Evolutionary conservation across 768 basidiomycete species (phyloP).

Genomic region (Termitomyces sp.): DNA sequence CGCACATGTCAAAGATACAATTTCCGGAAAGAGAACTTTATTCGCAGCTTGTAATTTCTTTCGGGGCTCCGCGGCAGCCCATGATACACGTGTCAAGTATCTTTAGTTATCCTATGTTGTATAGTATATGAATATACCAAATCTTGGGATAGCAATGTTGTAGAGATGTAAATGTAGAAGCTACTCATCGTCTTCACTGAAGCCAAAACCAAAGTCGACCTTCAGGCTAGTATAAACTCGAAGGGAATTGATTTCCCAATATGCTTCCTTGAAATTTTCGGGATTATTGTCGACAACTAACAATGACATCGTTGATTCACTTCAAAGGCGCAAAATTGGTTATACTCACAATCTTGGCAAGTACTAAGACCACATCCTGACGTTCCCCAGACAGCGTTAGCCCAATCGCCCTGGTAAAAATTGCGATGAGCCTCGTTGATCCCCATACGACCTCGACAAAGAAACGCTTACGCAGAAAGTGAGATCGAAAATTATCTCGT

Average conservation of each 20-base stretch:
- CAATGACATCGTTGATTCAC: not conserved
- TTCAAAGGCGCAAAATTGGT: not conserved
- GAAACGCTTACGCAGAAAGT: slow-evolving; percentile 50
- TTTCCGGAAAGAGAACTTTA: not conserved
- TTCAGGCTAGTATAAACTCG: slow-evolving; percentile 39
- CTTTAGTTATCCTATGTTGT: not conserved
- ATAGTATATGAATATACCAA: not conserved
- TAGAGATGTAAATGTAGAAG: not conserved
- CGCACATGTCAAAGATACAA: not conserved
- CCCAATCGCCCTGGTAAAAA: slow-evolving; percentile 45
- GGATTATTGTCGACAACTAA: slow-evolving; percentile 59
- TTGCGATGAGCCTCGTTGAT: not conserved
- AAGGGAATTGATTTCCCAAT: slow-evolving; percentile 64
- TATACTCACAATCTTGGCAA: slow-evolving; percentile 42
- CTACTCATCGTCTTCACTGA: not conserved
- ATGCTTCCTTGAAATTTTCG: slow-evolving; percentile 50
- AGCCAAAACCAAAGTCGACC: not conserved
- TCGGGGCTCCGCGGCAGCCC: not conserved
- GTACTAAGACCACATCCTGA: slow-evolving; percentile 33
- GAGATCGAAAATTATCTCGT: slow-evolving; percentile 50
- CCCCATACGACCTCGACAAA: not conserved
- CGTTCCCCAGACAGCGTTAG: slow-evolving; percentile 30
- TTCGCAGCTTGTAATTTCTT: not conserved
- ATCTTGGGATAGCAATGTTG: not conserved
- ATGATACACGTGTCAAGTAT: not conserved